Evolutionary conservation across 352 stramenopile species (phyloP), one percentile per base, ranked within the genome.

Genomic region (Phytophthora ohioensis): DNA sequence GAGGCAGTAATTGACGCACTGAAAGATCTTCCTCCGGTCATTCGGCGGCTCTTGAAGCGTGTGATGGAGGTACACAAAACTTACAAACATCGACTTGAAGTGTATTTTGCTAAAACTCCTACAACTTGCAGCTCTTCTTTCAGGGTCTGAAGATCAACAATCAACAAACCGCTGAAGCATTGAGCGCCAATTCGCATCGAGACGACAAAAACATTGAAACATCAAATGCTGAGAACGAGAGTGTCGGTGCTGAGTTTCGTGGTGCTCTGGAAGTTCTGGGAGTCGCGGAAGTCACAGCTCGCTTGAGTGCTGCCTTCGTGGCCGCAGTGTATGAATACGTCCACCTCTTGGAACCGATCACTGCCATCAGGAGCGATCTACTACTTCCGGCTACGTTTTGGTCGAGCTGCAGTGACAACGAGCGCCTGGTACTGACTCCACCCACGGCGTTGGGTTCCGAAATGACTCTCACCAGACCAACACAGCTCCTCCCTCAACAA

Each of bases 301-400:
- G 57, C 32, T 58, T 89, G 11, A 76, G 71, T 36, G 70, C 77
- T 39, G 71, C 79, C 3, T 69, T 85, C 6, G 68, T 78, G 11
- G 58, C 77, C 10, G 79, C 79, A 1, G 69, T 88, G 21, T 91
- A 88, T 51, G 80, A 89, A 51, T 65, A 63, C 5, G 31, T 84
- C 15, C 49, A 47, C 3, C 21, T 90, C 13, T 9, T 88, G 27
- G 57, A 73, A 5, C 52, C 43, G 5, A 64, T 65, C 27, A 7
- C 13, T 17, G 4, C 21, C 12, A 36, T 12, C 17, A 42, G 11
- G 3, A 39, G 5, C 7, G 48, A 52, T 3, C 34, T 54, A 38
- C 7, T 73, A 6, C 21, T 56, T 15, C 59, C 61, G 8, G 13
- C 42, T 3, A 12, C 64, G 11, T 69, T 75, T 49, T 65, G 58